Evolutionary conservation across 768 basidiomycete species (phyloP).

Genomic region (Leccinum aurantiacum): DNA sequence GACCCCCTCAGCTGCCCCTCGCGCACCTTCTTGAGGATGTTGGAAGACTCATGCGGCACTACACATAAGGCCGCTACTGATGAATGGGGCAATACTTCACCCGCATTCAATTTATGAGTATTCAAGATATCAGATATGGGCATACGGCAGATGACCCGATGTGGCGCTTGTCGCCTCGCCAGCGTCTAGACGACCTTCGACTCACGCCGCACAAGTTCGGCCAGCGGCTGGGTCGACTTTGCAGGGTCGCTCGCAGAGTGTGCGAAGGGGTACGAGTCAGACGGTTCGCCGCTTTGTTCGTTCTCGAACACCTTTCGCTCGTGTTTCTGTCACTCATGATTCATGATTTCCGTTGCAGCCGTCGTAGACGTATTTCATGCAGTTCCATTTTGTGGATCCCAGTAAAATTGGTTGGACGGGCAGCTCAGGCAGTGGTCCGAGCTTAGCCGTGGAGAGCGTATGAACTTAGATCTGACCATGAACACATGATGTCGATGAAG

Average conservation of each 20-base stretch:
- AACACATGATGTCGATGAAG: too few relatives aligned
- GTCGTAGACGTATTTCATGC: conserved; percentile 18
- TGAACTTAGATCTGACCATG: too few relatives aligned
- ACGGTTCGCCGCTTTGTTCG: conserved; percentile 20
- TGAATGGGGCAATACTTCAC: too few relatives aligned
- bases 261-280: neutral
- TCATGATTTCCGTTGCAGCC: conserved; percentile 2
- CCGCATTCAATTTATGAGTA: too few relatives aligned
- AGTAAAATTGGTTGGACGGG: conserved; percentile 22
- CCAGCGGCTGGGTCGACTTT: too few relatives aligned
- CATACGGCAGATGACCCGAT: too few relatives aligned
- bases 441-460: conserved; percentile 13
- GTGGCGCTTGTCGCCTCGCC: neutral
- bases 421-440: conserved; percentile 10
- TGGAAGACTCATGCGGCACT: too few relatives aligned
- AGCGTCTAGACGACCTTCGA: neutral
- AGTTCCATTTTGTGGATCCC: conserved; percentile 16
- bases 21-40: conserved; percentile 21
- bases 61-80: too few relatives aligned
- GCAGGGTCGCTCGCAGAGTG: neutral
- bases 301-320: neutral
- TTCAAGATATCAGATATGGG: too few relatives aligned
- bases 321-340: neutral
- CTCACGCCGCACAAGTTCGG: neutral
- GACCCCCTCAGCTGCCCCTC: conserved; percentile 66